Percentiles rank a stretch among this genome's conserved stretches.
These are phyloP conservation scores for Trametes elegans DNA, from an alignment of 768 basidiomycete genomes.

Conservation along the genomic window DNA sequence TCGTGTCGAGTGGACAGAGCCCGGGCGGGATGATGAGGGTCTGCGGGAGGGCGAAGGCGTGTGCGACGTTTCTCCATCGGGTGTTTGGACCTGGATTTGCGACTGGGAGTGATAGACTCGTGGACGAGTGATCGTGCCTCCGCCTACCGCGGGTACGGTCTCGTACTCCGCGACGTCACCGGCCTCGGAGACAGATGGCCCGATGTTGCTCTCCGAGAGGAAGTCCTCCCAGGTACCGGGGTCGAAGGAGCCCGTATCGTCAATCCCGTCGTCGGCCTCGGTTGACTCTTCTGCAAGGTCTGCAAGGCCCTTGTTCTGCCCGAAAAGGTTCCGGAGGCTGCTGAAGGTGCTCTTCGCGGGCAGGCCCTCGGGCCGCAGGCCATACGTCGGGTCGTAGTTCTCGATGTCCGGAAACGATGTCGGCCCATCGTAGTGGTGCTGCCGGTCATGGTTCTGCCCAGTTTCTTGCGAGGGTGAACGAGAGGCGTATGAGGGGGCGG, in stretches of 20 bases:
- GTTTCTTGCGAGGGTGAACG: constrained; percentile 1
- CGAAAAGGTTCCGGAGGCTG: constrained; percentile 73
- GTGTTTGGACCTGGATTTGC: constrained; percentile 50
- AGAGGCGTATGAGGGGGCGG: constrained; percentile 7
- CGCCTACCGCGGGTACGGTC: constrained; percentile 88
- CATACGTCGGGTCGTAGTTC: constrained; percentile 95
- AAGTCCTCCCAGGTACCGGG: constrained; percentile 71
- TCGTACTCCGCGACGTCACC: constrained; percentile 66
- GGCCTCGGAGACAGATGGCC: constrained; percentile 39
- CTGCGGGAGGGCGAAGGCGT: not conserved
- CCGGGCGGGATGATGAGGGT: constrained; percentile 1
- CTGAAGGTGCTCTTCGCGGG: constrained; percentile 82
- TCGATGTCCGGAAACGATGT: constrained; percentile 62
- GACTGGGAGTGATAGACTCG: constrained; percentile 85
- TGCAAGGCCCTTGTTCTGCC: constrained; percentile 61
- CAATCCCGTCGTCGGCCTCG: constrained; percentile 44
- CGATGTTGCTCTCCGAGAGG: constrained; percentile 43
- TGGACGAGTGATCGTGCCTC: constrained; percentile 83
- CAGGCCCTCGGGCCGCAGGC: constrained; percentile 87
- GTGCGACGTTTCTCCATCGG: constrained; percentile 26
- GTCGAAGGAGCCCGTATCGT: constrained; percentile 54
- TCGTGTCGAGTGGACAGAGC: constrained; percentile 1
- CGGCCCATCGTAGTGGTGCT: constrained; percentile 22
- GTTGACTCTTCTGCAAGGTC: constrained; percentile 72
- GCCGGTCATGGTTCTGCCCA: constrained; percentile 25